Conservation (phyloP, 1,284 basidiomycete species). For the Irpex rosettiformis region DNA sequence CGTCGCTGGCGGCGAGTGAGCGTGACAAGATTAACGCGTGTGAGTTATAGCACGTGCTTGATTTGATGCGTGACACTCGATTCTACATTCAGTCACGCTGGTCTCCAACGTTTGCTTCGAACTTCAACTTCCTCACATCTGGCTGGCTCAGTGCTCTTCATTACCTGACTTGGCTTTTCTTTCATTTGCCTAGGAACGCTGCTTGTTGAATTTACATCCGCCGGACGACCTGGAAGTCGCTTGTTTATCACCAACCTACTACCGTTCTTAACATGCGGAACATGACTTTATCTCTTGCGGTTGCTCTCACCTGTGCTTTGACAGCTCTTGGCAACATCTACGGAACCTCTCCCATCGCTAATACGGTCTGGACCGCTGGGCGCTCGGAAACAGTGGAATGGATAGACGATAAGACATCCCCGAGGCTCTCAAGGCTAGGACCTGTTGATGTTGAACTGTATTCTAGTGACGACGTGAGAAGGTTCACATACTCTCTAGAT, state of each 20-base stretch:
- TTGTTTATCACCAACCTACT: too few species aligned
- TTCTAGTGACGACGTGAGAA: constrained; percentile 34
- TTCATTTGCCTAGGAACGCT: too few species aligned
- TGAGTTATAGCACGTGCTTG: not conserved
- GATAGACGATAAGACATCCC: constrained; percentile 41
- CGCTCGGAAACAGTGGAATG: constrained; percentile 38
- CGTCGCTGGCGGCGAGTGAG: too few species aligned
- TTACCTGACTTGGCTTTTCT: too few species aligned
- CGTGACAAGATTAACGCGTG: constrained; percentile 1
- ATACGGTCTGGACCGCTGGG: constrained; percentile 41
- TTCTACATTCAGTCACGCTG: not conserved
- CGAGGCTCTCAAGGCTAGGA: constrained; percentile 38
- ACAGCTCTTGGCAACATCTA: constrained; percentile 33
- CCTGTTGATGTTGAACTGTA: constrained; percentile 40
- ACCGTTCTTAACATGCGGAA: constrained; percentile 14
- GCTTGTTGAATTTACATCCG: too few species aligned
- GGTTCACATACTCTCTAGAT: not conserved
- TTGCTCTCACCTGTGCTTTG: constrained; percentile 11
- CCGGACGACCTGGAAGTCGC: too few species aligned
- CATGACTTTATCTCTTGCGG: not conserved
- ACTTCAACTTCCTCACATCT: not conserved
- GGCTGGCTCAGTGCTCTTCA: too few species aligned
- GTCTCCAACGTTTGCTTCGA: not conserved
- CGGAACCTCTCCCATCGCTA: constrained; percentile 44
- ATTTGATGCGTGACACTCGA: not conserved